Base-by-base conservation (phyloP, 2,329 filamentous ascomycete species). In the Coniosporium uncinatum region DNA sequence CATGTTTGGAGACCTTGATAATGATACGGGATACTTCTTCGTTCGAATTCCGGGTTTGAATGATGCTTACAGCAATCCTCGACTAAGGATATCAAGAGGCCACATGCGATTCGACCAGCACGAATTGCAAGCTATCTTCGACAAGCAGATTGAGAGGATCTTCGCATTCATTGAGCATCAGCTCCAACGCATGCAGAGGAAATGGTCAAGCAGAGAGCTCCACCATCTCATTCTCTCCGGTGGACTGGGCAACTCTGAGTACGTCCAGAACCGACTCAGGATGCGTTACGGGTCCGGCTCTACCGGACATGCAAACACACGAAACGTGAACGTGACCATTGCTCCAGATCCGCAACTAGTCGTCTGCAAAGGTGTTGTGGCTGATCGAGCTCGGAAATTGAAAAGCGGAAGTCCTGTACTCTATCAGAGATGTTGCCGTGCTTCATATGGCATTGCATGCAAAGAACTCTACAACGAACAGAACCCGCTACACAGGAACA, bases 331-430 rank as follows among this genome's bases (percentile, higher is more conserved):
- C 18, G 52, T 64, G 1, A 52, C 59, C 4, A 54, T 64, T 14
- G 56, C 59, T 2, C 66, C 69, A 6, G 74, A 78, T 36, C 73
- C 75, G 0, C 72, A 77, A 41, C 67, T 78, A 0, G 72, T 74
- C 4, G 73, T 78, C 2, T 72, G 73, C 33, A 73, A 73, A 45
- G 74, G 75, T 0, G 55, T 77, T 3, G 66, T 78, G 2, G 58
- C 68, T 3, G 72, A 78, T 37, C 63, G 72, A 11, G 57, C 75
- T n/a, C 67, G 74, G 33, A 70, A 64, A 37, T 58, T 73, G 4
- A 60, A 64, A 1, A 62, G 62, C 14, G 60, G 57, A 2, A 54
- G 58, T 2, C 56, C 70, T 0, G 69, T 76, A 1, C 58, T 78
- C 2, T 56, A 56, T 1, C 61, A 57, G 58, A 53, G 60, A 3